Evolutionary conservation across 2,329 filamentous ascomycete species (phyloP), one percentile per base, ranked within the genome.

Genomic region (Paecilomyces variotii): DNA sequence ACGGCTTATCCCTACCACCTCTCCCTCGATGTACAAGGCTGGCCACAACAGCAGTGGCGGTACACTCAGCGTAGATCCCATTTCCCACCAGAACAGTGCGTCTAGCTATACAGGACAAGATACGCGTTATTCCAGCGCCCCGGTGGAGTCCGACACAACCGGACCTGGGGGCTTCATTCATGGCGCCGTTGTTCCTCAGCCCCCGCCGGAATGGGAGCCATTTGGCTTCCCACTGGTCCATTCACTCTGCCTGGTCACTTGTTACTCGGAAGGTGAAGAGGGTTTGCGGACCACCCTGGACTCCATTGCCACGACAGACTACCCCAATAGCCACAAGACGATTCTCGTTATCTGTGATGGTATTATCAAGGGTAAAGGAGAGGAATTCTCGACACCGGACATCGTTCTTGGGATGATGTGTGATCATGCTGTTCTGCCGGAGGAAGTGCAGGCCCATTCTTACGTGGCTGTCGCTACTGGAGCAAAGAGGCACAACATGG

Each of bases 401-500:
- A 90, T 95, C 65, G 87, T 89, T 64, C 78, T 99, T 58, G 82
- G 85, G 68, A 99, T 99, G 94, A 90, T 99, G 87, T 94, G 89
- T 71, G 94, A 99, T 67, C 87, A 91, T 68, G 87, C 90, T 2
- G 82, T 91, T 6, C 83, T 85, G 4, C 87, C 86, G 0, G 86
- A 95, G 28, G 87, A 97, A 60, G 94, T 97, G 1, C 82, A 91
- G 68, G 84, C 91, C 0, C 97, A 91, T 76, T 97, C 93, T 0
- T 99, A 99, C 65, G 94, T 99, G 56, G 95, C 94, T 11, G 93
- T 99, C 34, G 91, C 94, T 49, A 94, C 89, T 71, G 94, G 94
- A 59, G 89, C 92, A 54, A 99, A 99, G 80, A 87, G 94, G 67
- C 95, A 99, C 84, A 99, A 97, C 77, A 99, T 97, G 94, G 93